A percentile compares a stretch with the other conserved stretches of the same genome.
Evolutionary conservation across 176 grass and related monocot species (phyloP).

Genomic region (Musa schizocarpa): DNA sequence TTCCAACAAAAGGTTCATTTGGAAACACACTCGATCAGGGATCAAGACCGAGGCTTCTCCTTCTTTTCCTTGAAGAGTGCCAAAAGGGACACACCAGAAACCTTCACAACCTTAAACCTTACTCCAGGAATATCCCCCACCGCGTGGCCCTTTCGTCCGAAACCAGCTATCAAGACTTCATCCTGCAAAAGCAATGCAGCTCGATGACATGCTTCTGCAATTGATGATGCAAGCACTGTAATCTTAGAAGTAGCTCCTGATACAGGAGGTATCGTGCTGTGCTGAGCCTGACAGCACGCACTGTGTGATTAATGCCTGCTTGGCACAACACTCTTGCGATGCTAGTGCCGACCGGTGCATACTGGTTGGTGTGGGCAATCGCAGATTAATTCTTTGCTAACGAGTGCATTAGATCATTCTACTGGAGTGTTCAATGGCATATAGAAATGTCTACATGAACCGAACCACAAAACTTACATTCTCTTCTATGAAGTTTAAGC

Average conservation of each 20-base stretch:
- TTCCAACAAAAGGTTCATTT: background rate
- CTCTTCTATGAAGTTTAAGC: conserved; percentile 12
- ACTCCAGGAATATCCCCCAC: conserved; percentile 18
- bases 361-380: no score
- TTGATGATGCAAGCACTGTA: no score
- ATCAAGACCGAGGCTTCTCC: conserved; percentile 10
- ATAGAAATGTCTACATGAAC: background rate
- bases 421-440: background rate
- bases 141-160: background rate
- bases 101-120: conserved; percentile 16
- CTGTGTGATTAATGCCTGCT: no score
- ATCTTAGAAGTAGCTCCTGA: no score
- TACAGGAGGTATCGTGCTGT: no score
- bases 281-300: no score
- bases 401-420: background rate
- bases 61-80: background rate
- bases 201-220: background rate
- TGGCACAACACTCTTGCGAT: no score
- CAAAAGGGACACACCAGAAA: conserved; percentile 10
- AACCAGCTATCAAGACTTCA: conserved; percentile 14
- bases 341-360: no score
- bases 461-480: background rate
- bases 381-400: no score
- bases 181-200: background rate
- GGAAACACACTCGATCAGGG: background rate